Evolutionary conservation across 257 asterid genomes (phyloP), one percentile per base, ranked within the genome.

Genomic region (Capsicum baccatum): DNA sequence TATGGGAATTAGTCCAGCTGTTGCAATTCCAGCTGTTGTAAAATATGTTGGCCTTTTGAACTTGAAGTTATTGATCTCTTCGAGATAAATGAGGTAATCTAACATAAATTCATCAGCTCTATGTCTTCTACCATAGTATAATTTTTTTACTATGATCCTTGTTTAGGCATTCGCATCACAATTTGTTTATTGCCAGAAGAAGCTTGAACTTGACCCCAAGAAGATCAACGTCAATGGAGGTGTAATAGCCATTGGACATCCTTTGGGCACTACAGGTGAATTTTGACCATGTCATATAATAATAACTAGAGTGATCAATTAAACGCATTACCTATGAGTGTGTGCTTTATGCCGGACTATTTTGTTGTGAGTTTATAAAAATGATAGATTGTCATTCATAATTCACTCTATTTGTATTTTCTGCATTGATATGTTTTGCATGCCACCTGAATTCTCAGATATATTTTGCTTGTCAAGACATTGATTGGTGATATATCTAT

Each of bases 151-250:
- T 83, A 42, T 76, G 50, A 82, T 19, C 69, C 63, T 13, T 87
- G 84, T 67, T 64, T 92, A 97, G 98, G 98, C 98, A 79, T 97
- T 97, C 87, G 98, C 98, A 64, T 97, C 99, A 3, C 99, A 97
- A 89, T 97, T 81, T 83, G 85, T 95, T 10, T 95, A 97, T 88
- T 97, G 98, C 95, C 98, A 88, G 56, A 93, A 91, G 91, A 95
- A 97, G 94, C 94, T 97, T 83, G 99, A 85, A 86, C 98, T 96
- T 66, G 98, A 97, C 82, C 97, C 99, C 0, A 94, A 92, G 87
- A 97, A 97, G 91, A 97, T 97, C 88, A 97, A 97, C 79, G 99
- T 97, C 59, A 97, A 97, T 88, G 99, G 99, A 55, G 99, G 98
- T 69, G 99, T 98, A 82, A 91, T 97, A 96, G 99, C 99, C 8